Conservation (phyloP, 2,329 filamentous ascomycete genomes). For the Fusarium euwallaceae region DNA sequence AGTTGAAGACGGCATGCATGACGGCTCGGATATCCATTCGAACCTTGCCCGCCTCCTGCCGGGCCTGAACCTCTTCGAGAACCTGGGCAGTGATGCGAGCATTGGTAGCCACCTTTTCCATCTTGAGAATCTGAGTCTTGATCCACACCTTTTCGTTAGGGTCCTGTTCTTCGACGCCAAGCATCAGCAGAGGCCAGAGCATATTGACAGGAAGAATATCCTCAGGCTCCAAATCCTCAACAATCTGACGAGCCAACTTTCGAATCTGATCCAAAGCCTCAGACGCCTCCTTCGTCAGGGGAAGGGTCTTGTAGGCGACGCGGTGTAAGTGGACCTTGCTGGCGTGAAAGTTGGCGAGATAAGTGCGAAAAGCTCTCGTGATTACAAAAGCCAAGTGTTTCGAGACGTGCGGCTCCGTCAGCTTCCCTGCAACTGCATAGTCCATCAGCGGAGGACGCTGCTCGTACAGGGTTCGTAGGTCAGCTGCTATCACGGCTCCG, state of each 20-base stretch:
- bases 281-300: conserved; percentile 63
- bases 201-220: conserved; percentile 67
- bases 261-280: conserved; percentile 64
- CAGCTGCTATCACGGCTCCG: conserved; percentile 63
- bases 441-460: conserved; percentile 68
- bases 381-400: conserved; percentile 63
- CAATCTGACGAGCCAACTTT: conserved; percentile 60
- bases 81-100: conserved; percentile 61
- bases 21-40: conserved; percentile 60
- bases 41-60: conserved; percentile 56
- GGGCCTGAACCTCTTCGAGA: conserved; percentile 59
- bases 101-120: conserved; percentile 61
- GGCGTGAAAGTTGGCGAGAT: conserved; percentile 69
- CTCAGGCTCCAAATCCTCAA: conserved; percentile 54
- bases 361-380: conserved; percentile 67
- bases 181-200: conserved; percentile 69
- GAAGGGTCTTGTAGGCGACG: conserved; percentile 67
- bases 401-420: conserved; percentile 63
- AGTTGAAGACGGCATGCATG: conserved; percentile 64
- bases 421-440: conserved; percentile 64
- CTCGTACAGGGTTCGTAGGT: conserved; percentile 64
- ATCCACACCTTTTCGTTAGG: conserved; percentile 64
- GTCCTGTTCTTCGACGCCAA: conserved; percentile 67
- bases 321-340: conserved; percentile 69
- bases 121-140: conserved; percentile 60